Percentiles rank a stretch among this genome's conserved stretches.
phyloP scores from a whole-genome alignment of 371 early-diverging fungal genomes.

The Rhizomucor pusillus region DNA sequence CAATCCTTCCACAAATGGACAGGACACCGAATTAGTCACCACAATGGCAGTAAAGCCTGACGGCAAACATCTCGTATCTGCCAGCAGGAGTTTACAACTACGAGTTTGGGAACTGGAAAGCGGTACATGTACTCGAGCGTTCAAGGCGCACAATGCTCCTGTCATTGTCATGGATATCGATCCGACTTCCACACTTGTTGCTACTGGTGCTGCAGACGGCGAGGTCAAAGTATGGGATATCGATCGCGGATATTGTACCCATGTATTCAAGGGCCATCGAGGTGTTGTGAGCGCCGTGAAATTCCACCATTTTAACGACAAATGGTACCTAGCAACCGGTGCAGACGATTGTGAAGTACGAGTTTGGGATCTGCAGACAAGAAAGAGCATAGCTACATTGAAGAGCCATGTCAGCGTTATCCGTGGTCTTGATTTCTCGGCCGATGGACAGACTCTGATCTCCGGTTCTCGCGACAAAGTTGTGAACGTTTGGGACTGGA shows the following conservation, averaged over 20 bases:
- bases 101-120: constrained; percentile 76
- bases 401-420: constrained; percentile 90
- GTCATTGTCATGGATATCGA: constrained; percentile 93
- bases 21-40: constrained; percentile 86
- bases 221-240: constrained; percentile 96
- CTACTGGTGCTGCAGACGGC: constrained; percentile 96
- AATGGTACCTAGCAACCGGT: constrained; percentile 76
- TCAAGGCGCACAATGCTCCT: constrained; percentile 92
- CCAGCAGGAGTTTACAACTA: constrained; percentile 79
- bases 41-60: constrained; percentile 85
- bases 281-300: constrained; percentile 85
- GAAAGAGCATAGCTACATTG: constrained; percentile 50
- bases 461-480: constrained; percentile 95
- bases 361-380: constrained; percentile 81
- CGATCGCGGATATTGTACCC: constrained; percentile 91
- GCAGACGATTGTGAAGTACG: constrained; percentile 89
- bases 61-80: constrained; percentile 72
- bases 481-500: constrained; percentile 89
- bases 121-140: constrained; percentile 61
- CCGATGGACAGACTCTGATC: constrained; percentile 73
- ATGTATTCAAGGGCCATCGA: constrained; percentile 91
- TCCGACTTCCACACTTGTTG: constrained; percentile 82
- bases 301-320: constrained; percentile 68
- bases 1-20: constrained; percentile 1
- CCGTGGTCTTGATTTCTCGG: constrained; percentile 81